These are phyloP conservation scores for Vitellaria paradoxa DNA, from an alignment of 179 eudicot species.

Conservation along the genomic window DNA sequence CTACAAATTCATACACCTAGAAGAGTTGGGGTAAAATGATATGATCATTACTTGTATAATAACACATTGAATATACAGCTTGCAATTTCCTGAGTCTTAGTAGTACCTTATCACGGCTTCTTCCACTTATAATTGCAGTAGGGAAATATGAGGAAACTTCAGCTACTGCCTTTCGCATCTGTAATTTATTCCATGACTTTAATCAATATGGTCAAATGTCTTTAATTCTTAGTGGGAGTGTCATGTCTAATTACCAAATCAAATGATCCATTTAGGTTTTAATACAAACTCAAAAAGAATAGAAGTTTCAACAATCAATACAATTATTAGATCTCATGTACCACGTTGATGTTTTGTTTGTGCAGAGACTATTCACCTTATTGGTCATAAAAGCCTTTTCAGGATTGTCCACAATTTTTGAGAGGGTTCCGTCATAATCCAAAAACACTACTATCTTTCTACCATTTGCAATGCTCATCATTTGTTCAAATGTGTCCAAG, in stretches of 20 bases:
- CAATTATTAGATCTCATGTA: not conserved
- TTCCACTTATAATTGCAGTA: conserved; percentile 89
- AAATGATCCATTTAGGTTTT: not conserved
- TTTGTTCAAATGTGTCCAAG: conserved; percentile 41
- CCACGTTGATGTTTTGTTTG: not conserved
- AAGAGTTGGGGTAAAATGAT: not conserved
- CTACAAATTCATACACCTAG: conserved; percentile 77
- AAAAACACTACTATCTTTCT: conserved; percentile 63
- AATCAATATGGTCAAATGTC: not conserved
- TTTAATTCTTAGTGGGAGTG: not conserved
- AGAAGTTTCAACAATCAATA: not conserved
- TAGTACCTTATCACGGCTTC: conserved; percentile 74
- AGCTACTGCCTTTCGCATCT: conserved; percentile 78
- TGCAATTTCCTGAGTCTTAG: not conserved
- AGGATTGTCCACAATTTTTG: conserved; percentile 80
- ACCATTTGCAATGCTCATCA: conserved; percentile 46
- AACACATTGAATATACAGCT: not conserved
- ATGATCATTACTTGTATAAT: conserved; percentile 5
- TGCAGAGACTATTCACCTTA: conserved; percentile 30
- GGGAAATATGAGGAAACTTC: conserved; percentile 68
- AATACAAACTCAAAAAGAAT: not conserved
- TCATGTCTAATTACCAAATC: not conserved
- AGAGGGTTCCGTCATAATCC: conserved; percentile 87
- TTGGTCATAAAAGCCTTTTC: conserved; percentile 82
- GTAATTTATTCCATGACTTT: conserved; percentile 3